Evolutionary conservation across 169 alveolate species (phyloP).

Genomic region (Theileria parva): DNA sequence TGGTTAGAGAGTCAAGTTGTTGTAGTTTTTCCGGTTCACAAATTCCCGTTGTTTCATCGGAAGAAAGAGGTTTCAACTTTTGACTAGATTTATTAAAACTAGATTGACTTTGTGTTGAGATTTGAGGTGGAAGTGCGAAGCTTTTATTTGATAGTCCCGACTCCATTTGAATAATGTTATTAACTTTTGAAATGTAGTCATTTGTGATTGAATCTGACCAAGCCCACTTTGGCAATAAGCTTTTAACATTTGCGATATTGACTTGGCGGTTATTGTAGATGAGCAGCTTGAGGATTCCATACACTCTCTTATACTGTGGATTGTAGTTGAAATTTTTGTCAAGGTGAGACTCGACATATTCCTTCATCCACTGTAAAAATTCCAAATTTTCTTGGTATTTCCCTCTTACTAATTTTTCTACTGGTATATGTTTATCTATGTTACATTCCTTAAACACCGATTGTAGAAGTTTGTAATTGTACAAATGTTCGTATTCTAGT

Average conservation of each 20-base stretch:
- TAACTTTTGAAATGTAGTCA: slow-evolving; percentile 26
- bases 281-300: slow-evolving; percentile 36
- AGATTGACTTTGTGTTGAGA: slow-evolving; percentile 13
- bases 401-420: slow-evolving; percentile 88
- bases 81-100: slow-evolving; percentile 2
- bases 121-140: background rate
- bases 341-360: slow-evolving; percentile 86
- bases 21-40: background rate
- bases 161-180: background rate
- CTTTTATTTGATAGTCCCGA: background rate
- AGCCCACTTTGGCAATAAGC: slow-evolving; percentile 47
- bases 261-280: slow-evolving; percentile 62
- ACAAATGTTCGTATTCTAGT: slow-evolving; percentile 91
- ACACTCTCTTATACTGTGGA: slow-evolving; percentile 62
- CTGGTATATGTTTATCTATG: slow-evolving; percentile 89
- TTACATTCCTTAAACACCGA: slow-evolving; percentile 89
- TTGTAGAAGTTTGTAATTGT: slow-evolving; percentile 93
- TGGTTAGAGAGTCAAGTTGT: background rate
- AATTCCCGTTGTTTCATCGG: background rate
- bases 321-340: slow-evolving; percentile 76
- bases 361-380: slow-evolving; percentile 96
- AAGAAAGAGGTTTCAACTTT: background rate
- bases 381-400: slow-evolving; percentile 95
- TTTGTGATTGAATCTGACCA: slow-evolving; percentile 2
- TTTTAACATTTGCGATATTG: slow-evolving; percentile 53